A percentile compares a stretch with the other conserved stretches of the same genome.
Conservation (phyloP, 2,329 filamentous ascomycete species). For the Diaporthe sp. region DNA sequence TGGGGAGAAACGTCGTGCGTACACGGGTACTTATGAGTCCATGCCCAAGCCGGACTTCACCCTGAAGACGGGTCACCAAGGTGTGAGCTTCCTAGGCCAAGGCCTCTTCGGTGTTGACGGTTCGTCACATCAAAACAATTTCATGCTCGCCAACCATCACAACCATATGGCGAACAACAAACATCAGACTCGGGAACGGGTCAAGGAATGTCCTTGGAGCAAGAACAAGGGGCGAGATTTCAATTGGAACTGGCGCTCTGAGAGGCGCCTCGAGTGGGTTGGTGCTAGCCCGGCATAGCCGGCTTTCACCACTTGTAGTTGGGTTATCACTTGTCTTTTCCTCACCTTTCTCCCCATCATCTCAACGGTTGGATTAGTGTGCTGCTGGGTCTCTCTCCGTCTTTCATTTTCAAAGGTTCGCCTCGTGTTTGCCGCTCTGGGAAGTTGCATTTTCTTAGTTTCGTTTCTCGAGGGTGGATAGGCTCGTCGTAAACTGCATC, state of each 20-base stretch:
- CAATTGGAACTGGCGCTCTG: conserved; percentile 68
- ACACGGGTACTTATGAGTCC: conserved; percentile 60
- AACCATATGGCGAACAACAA: conserved; percentile 48
- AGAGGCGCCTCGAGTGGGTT: conserved; percentile 85
- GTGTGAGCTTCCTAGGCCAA: conserved; percentile 52
- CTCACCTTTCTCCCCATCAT: conserved; percentile 26
- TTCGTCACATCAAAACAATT: conserved; percentile 39
- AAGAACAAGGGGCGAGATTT: conserved; percentile 65
- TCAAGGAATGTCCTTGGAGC: conserved; percentile 65
- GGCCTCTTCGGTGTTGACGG: conserved; percentile 60
- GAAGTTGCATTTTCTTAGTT: conserved; percentile 37
- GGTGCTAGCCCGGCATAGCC: conserved; percentile 68
- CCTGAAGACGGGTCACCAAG: conserved; percentile 58
- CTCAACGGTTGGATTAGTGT: conserved; percentile 21
- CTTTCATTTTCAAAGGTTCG: conserved; percentile 39
- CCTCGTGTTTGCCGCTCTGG: conserved; percentile 36
- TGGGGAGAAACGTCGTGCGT: conserved; percentile 83
- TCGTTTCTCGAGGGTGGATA: conserved; percentile 36
- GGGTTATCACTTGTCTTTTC: conserved; percentile 49
- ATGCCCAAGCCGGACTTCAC: conserved; percentile 54
- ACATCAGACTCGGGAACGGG: conserved; percentile 55
- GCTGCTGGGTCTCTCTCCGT: conserved; percentile 40
- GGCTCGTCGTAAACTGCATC: conserved; percentile 35
- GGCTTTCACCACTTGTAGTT: conserved; percentile 75
- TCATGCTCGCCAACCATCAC: conserved; percentile 36